These are phyloP conservation scores for Henckelia pumila DNA, from an alignment of 257 asterid species.

Conservation along the genomic window DNA sequence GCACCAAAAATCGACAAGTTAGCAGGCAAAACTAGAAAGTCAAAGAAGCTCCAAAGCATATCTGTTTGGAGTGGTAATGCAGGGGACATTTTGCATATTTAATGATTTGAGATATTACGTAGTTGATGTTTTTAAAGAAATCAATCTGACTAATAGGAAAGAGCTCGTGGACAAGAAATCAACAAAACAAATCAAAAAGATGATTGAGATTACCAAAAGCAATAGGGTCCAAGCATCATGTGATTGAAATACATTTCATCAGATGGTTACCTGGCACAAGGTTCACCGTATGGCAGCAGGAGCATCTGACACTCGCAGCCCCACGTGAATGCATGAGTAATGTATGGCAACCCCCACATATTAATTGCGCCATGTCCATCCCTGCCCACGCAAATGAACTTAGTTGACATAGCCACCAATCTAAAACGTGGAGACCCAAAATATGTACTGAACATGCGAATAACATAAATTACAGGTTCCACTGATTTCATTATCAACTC, in stretches of 20 bases:
- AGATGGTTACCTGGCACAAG: slow-evolving; percentile 14
- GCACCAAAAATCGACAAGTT: neutral
- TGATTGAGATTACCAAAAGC: neutral
- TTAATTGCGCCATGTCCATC: slow-evolving; percentile 59
- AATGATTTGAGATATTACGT: neutral
- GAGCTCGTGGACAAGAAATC: no score
- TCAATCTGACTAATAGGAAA: no score
- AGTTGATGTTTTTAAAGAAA: no score
- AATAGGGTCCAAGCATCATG: neutral
- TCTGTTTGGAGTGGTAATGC: no score
- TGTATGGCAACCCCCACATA: slow-evolving; percentile 61
- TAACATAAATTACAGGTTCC: neutral
- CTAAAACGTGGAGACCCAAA: neutral
- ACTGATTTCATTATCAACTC: no score
- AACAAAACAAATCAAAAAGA: neutral
- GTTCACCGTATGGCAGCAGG: slow-evolving; percentile 60
- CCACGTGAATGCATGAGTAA: slow-evolving; percentile 57
- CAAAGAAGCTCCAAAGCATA: no score
- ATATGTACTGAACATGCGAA: neutral
- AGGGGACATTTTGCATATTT: no score
- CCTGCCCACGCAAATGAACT: slow-evolving; percentile 29
- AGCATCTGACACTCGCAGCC: slow-evolving; percentile 57
- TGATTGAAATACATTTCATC: neutral
- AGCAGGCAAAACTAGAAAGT: no score
- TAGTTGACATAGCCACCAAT: neutral